A percentile compares a stretch with the other conserved stretches of the same genome.
Evolutionary conservation across 768 basidiomycete species (phyloP).

Genomic region (Lentinus brumalis): DNA sequence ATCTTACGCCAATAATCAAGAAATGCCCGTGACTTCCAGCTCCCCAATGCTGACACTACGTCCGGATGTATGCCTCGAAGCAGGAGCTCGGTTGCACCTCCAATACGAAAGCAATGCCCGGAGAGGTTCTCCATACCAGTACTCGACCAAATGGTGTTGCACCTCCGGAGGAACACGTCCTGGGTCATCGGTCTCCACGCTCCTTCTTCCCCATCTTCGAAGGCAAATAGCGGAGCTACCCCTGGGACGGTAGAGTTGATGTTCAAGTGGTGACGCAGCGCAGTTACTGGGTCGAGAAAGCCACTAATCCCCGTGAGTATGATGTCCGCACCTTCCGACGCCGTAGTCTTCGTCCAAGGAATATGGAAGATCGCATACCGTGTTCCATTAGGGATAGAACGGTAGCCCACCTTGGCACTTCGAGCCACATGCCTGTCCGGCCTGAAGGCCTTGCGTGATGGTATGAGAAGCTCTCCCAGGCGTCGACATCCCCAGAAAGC

Average conservation of each 20-base stretch:
- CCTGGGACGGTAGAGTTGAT: neutral
- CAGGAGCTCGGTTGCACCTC: constrained; percentile 24
- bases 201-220: neutral
- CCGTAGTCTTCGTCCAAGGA: constrained; percentile 40
- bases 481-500: constrained; percentile 39
- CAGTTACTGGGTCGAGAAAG: constrained; percentile 19
- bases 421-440: neutral
- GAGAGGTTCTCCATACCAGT: neutral
- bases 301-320: constrained; percentile 24
- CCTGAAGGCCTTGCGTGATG: neutral
- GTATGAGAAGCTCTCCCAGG: neutral
- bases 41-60: constrained; percentile 18
- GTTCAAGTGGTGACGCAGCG: constrained; percentile 27
- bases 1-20: constrained; percentile 26
- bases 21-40: constrained; percentile 27
- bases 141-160: constrained; percentile 11
- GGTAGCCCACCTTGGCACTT: neutral
- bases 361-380: constrained; percentile 30
- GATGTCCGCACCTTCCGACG: constrained; percentile 28
- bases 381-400: neutral
- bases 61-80: constrained; percentile 18
- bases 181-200: constrained; percentile 6
- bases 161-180: constrained; percentile 5
- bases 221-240: constrained; percentile 12
- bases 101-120: constrained; percentile 29